These are phyloP conservation scores for Abortiporus biennis DNA, from an alignment of 1,284 basidiomycete genomes.

Conservation along the genomic window DNA sequence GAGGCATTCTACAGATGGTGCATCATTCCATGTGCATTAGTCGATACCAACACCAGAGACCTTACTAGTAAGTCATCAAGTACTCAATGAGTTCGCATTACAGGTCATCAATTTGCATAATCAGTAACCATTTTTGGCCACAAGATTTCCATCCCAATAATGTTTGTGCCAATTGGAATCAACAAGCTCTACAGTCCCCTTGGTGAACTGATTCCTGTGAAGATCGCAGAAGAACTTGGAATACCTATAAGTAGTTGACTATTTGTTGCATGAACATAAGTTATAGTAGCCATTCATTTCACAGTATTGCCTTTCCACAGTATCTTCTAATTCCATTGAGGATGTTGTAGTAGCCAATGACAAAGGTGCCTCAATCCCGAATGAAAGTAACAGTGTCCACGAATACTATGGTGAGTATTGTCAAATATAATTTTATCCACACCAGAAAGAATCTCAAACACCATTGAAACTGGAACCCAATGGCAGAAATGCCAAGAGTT, in stretches of 20 bases:
- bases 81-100: not conserved
- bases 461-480: slow-evolving; percentile 21
- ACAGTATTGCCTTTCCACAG: slow-evolving; percentile 52
- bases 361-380: slow-evolving; percentile 28
- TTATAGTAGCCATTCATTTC: not conserved
- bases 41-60: slow-evolving; percentile 52
- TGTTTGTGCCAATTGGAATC: slow-evolving; percentile 55
- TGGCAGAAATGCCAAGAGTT: slow-evolving; percentile 32
- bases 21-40: slow-evolving; percentile 53
- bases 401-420: slow-evolving; percentile 20
- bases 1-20: slow-evolving; percentile 46
- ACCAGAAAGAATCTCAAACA: not conserved
- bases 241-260: slow-evolving; percentile 32
- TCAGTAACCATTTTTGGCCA: slow-evolving; percentile 49
- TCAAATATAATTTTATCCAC: not conserved
- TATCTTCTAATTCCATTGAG: slow-evolving; percentile 46
- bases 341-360: slow-evolving; percentile 46
- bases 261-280: not conserved
- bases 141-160: slow-evolving; percentile 44
- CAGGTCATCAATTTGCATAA: not conserved
- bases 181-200: slow-evolving; percentile 47
- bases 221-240: slow-evolving; percentile 48
- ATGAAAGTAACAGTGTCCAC: slow-evolving; percentile 33
- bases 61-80: slow-evolving; percentile 33
- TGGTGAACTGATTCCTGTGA: slow-evolving; percentile 50